Evolutionary conservation across 2,329 filamentous ascomycete species (phyloP), one percentile per base, ranked within the genome.

Genomic region (Esteya vermicola): DNA sequence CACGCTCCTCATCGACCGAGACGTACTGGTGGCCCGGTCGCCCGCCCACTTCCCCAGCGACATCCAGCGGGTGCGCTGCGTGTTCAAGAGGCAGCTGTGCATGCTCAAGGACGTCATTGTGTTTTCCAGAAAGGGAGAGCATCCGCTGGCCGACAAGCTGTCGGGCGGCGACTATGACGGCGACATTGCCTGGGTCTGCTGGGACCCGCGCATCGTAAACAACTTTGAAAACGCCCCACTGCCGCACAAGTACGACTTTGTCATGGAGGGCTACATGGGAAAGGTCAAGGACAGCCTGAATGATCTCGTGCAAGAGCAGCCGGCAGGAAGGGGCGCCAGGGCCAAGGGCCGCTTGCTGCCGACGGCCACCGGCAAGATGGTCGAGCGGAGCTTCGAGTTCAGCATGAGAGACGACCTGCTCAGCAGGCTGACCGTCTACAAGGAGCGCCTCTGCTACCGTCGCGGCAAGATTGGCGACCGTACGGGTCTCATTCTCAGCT

Each of bases 91-190:
- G 0, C 66, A 76, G 32, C 59, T 89, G 0, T 71, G 77, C 4
- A 70, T 73, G 3, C 57, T 94, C 0, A 81, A 81, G 44, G 81
- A 95, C 49, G 77, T 94, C 1, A 67, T 91, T 13, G 69, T 95
- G 0, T 95, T 96, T 48, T 67, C 83, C 0, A 65, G 63, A 0
- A 71, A 68, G 43, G 81, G 81, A 0, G 52, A 67, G 21, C 60
- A 58, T 1, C 72, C 82, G 0, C 64, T 86, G 0, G 84, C 82
- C 0, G 70, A 75, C 9, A 77, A 78, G 49, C 62, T 89, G 0
- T 84, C 81, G 1, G 84, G 84, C 0, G 84, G 84, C 0, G 84
- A 89, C 50, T 89, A 86, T 45, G 83, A 89, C 47, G 84, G 84
- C 0, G 84, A 91, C 45, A 68, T 62, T n/a, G 73, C 81, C 5